phyloP scores from a whole-genome alignment of 805 yeast genomes.

The Sungouiozyma ichnusensis region DNA sequence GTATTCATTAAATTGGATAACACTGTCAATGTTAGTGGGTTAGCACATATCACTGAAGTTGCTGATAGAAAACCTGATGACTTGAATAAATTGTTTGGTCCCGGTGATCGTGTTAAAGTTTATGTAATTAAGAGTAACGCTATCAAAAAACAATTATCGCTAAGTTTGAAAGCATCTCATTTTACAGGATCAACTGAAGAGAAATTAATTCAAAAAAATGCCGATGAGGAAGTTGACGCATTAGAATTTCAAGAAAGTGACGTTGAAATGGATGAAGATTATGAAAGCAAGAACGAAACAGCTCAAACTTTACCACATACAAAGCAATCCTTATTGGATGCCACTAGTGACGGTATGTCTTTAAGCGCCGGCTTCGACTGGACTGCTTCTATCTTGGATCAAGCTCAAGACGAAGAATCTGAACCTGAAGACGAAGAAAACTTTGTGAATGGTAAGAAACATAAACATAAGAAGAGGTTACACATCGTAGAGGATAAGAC shows the following conservation, averaged over 20 bases:
- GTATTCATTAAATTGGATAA: conserved; percentile 77
- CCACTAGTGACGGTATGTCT: conserved; percentile 48
- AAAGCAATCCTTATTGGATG: conserved; percentile 6
- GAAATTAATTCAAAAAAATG: conserved; percentile 27
- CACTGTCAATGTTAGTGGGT: conserved; percentile 65
- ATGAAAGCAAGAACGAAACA: conserved; percentile 24
- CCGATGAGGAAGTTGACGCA: conserved; percentile 23
- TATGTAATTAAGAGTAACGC: conserved; percentile 54
- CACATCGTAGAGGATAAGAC: conserved; percentile 64
- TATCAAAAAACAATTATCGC: conserved; percentile 63
- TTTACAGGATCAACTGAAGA: conserved; percentile 36
- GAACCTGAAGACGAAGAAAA: conserved; percentile 50
- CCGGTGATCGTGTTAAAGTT: conserved; percentile 86
- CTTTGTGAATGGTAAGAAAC: conserved; percentile 32
- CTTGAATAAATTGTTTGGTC: conserved; percentile 57
- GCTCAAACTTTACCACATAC: neutral
- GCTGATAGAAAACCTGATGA: conserved; percentile 57
- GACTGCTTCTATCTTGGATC: conserved; percentile 85
- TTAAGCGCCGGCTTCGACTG: conserved; percentile 83
- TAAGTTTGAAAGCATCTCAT: conserved; percentile 93
- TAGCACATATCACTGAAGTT: conserved; percentile 78
- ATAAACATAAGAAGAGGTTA: conserved; percentile 38
- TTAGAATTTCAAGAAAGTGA: conserved; percentile 16
- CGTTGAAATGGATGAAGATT: conserved; percentile 19
- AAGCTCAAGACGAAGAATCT: conserved; percentile 51